Evolutionary conservation across 1,284 basidiomycete genomes (phyloP).

Genomic region (Tetrapyrgos nigripes): DNA sequence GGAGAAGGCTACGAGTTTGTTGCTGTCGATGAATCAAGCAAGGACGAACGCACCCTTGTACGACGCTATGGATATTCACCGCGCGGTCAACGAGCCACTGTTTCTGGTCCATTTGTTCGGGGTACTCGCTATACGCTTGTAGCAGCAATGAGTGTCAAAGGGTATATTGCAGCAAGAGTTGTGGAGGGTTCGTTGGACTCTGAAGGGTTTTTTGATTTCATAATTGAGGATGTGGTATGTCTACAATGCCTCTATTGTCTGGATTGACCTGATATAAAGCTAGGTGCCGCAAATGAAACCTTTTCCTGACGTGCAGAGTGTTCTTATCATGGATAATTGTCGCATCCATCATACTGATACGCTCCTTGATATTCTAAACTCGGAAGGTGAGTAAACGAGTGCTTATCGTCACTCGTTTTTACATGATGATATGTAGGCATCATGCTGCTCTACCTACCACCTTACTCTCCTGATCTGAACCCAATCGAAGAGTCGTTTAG

Average conservation of each 20-base stretch:
- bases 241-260: not conserved
- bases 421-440: not conserved
- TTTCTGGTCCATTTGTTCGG: slow-evolving; percentile 25
- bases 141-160: slow-evolving; percentile 27
- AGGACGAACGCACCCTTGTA: slow-evolving; percentile 7
- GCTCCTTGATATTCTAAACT: slow-evolving; percentile 3
- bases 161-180: slow-evolving; percentile 28
- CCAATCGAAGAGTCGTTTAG: slow-evolving; percentile 35
- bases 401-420: not conserved
- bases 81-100: slow-evolving; percentile 18
- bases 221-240: slow-evolving; percentile 32
- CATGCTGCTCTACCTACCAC: slow-evolving; percentile 24
- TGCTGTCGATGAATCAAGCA: slow-evolving; percentile 14
- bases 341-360: slow-evolving; percentile 18
- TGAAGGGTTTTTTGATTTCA: slow-evolving; percentile 29
- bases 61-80: slow-evolving; percentile 7
- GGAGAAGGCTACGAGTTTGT: slow-evolving; percentile 10
- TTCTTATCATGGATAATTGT: slow-evolving; percentile 20
- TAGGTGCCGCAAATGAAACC: slow-evolving; percentile 13
- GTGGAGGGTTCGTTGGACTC: slow-evolving; percentile 33
- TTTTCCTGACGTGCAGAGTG: slow-evolving; percentile 1
- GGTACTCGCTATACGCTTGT: slow-evolving; percentile 28
- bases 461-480: slow-evolving; percentile 34
- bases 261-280: not conserved
- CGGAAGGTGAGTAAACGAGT: slow-evolving; percentile 5